phyloP scores from a whole-genome alignment of 2,329 filamentous ascomycete species.

The Aspergillus sp. region DNA sequence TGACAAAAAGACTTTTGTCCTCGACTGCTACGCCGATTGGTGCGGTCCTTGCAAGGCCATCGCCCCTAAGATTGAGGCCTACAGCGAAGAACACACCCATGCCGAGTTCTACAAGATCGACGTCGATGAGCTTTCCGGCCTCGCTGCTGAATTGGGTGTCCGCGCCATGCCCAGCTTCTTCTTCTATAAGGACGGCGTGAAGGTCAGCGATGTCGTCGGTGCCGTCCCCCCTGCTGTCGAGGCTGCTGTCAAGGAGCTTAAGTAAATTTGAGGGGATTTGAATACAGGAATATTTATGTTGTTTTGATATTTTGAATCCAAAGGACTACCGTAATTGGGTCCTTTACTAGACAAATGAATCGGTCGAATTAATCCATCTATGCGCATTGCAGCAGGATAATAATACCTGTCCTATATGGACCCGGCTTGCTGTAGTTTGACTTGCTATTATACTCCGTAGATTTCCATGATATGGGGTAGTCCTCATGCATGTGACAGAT shows the following conservation, averaged over 20 bases:
- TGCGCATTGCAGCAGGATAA: too few species aligned
- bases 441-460: too few species aligned
- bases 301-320: too few species aligned
- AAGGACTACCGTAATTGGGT: too few species aligned
- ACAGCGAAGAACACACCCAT: conserved; percentile 51
- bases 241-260: conserved; percentile 26
- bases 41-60: conserved; percentile 95
- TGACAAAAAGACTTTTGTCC: conserved; percentile 57
- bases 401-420: too few species aligned
- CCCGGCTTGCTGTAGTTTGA: too few species aligned
- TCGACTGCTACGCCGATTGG: conserved; percentile 88
- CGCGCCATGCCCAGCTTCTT: conserved; percentile 92
- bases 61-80: conserved; percentile 68
- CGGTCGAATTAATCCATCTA: too few species aligned
- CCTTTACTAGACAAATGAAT: too few species aligned
- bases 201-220: conserved; percentile 69
- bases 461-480: too few species aligned
- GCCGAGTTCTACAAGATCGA: conserved; percentile 85
- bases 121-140: conserved; percentile 73
- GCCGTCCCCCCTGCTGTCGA: conserved; percentile 70
- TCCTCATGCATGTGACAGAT: too few species aligned
- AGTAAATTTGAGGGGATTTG: conserved; percentile 8
- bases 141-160: conserved; percentile 72
- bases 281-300: too few species aligned
- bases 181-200: conserved; percentile 74